Base-by-base conservation (phyloP, 768 basidiomycete genomes). In the Tylopilus rubrobrunneus region DNA sequence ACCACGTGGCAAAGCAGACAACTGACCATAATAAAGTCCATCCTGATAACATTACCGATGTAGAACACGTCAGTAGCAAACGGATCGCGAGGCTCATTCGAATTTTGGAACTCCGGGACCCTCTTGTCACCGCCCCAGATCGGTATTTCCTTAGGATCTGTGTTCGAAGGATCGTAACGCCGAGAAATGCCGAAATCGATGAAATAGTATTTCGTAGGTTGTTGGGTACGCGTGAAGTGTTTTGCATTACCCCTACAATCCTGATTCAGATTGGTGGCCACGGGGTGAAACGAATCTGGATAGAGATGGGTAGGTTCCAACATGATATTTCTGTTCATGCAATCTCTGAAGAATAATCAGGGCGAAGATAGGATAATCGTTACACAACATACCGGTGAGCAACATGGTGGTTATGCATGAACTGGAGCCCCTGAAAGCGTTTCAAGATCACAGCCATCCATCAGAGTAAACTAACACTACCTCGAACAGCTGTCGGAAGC, bases 161-260 rank as follows among this genome's bases (percentile, higher is more conserved):
- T 12, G 2, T 14, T 3, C 4, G 48, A 49, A 4, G 39, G 39
- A n/a, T 41, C 48, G 31, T 49, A 41, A 2, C 19, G 23, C 14
- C 50, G 50, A 1, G 50, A 51, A 2, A 51, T 1, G 6, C 50
- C 50, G 14, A 45, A 51, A 29, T 51, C 50, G n/a, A 51, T 51
- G 8, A 51, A 10, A 17, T 17, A 21, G 6, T 51, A 51, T 9
- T 45, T 51, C 2, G 43, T 25, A 0, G 50, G 19, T 15, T 12
- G 1, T 21, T 7, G 3, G 7, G 50, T 51, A 0, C 50, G 50
- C 4, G 50, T n/a, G 14, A 34, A 15, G 2, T 34, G 34, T 5
- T 12, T 15, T 5, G 34, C 34, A 15, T 12, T 2, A 5, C 34
- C 34, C 10, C 34, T 14, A 15, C 14, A 34, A 34, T 34, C 2